These are phyloP conservation scores for Neoarthrinium moseri DNA, from an alignment of 2,329 filamentous ascomycete species.

Conservation along the genomic window DNA sequence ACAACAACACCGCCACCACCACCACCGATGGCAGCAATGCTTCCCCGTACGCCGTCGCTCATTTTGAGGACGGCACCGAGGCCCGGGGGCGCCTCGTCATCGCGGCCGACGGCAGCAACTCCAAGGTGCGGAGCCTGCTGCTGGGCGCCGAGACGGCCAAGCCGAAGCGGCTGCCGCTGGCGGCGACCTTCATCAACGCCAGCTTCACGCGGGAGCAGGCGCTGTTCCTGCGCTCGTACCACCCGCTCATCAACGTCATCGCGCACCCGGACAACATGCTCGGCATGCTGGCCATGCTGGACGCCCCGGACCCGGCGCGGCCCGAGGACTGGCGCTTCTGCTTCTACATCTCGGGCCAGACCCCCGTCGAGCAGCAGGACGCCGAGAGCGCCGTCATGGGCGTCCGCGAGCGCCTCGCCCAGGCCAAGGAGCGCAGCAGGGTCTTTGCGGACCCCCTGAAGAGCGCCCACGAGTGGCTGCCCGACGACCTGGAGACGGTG, in stretches of 20 bases:
- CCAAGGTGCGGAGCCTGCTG: conserved; percentile 24
- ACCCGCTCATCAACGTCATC: conserved; percentile 40
- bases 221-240: conserved; percentile 38
- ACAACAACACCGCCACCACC: conserved; percentile 22
- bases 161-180: conserved; percentile 38
- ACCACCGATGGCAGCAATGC: too few species aligned
- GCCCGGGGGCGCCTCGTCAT: conserved; percentile 27
- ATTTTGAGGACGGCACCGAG: conserved; percentile 29
- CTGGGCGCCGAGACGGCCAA: conserved; percentile 26
- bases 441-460: conserved; percentile 42
- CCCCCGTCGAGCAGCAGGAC: conserved; percentile 37
- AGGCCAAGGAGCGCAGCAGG: conserved; percentile 36
- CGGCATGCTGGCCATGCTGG: conserved; percentile 43
- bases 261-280: conserved; percentile 43
- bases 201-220: conserved; percentile 40
- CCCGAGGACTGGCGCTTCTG: conserved; percentile 43
- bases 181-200: conserved; percentile 42
- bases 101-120: conserved; percentile 32
- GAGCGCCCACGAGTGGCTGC: conserved; percentile 33
- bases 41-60: conserved; percentile 25
- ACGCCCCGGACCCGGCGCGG: conserved; percentile 32
- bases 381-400: conserved; percentile 29
- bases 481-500: conserved; percentile 23
- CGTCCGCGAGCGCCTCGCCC: conserved; percentile 33
- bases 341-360: conserved; percentile 46